phyloP scores from a whole-genome alignment of 768 basidiomycete species.

The Tulasnella sp. region DNA sequence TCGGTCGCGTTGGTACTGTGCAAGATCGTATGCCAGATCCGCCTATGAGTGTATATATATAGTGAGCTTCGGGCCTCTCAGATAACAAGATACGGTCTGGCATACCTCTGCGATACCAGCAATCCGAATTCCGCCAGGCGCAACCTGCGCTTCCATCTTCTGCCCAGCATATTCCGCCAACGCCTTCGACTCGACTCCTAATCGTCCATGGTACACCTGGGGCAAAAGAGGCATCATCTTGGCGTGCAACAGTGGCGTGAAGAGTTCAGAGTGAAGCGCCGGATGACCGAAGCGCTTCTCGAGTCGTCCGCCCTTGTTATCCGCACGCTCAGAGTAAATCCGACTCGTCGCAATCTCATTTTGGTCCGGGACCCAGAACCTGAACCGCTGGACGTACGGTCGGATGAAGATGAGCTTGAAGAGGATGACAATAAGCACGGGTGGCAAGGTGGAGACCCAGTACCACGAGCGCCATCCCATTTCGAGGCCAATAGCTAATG shows the following conservation, averaged over 20 bases:
- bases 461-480: slow-evolving; percentile 54
- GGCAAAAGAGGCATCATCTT: slow-evolving; percentile 69
- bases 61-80: slow-evolving; percentile 2
- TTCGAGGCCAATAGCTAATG: slow-evolving; percentile 72
- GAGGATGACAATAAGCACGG: slow-evolving; percentile 57
- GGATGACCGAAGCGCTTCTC: slow-evolving; percentile 94
- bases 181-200: slow-evolving; percentile 48
- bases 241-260: slow-evolving; percentile 79
- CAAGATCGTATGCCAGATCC: slow-evolving; percentile 76
- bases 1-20: slow-evolving; percentile 61
- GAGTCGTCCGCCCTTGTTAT: slow-evolving; percentile 58
- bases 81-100: background rate
- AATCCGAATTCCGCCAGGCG: slow-evolving; percentile 71
- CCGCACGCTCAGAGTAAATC: slow-evolving; percentile 65
- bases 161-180: slow-evolving; percentile 69
- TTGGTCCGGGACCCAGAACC: slow-evolving; percentile 73
- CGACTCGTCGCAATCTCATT: slow-evolving; percentile 61
- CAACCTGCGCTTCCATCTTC: slow-evolving; percentile 57
- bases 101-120: slow-evolving; percentile 65
- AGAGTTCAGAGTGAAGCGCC: slow-evolving; percentile 71
- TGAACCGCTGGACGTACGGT: slow-evolving; percentile 54
- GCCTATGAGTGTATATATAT: slow-evolving; percentile 27
- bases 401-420: slow-evolving; percentile 81
- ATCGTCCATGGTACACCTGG: slow-evolving; percentile 65
- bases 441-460: slow-evolving; percentile 79